These are phyloP conservation scores for Cladosporium sp. DNA, from an alignment of 2,329 filamentous ascomycete species.

Conservation along the genomic window DNA sequence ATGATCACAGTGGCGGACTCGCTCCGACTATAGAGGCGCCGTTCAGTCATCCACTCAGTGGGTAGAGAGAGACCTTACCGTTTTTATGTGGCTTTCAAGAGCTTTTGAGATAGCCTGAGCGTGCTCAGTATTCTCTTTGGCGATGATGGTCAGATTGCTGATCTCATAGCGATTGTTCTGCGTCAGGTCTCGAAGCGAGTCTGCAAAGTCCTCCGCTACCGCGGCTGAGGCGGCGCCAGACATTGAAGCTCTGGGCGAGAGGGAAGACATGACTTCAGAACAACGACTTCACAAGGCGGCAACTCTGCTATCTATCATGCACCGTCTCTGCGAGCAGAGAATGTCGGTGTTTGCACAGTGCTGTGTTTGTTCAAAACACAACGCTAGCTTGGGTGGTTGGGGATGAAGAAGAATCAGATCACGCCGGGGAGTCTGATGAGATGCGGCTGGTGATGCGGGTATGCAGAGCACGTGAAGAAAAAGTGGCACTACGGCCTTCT, in stretches of 20 bases:
- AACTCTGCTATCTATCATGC: constrained; percentile 8
- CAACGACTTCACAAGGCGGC: constrained; percentile 9
- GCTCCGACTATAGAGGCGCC: too few species aligned
- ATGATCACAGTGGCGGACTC: background rate
- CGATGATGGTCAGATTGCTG: constrained; percentile 93
- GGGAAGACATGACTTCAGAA: constrained; percentile 51
- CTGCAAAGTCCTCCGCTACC: constrained; percentile 90
- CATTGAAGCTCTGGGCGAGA: constrained; percentile 29
- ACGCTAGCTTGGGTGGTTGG: background rate
- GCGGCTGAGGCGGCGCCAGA: constrained; percentile 58
- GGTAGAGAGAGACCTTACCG: constrained; percentile 56
- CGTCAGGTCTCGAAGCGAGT: constrained; percentile 84
- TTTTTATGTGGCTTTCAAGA: constrained; percentile 86
- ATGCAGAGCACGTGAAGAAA: constrained; percentile 12
- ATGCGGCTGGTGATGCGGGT: constrained; percentile 5
- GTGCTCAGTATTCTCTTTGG: constrained; percentile 94
- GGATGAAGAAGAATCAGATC: background rate
- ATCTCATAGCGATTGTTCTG: constrained; percentile 92
- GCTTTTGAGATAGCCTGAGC: constrained; percentile 87
- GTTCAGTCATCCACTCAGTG: too few species aligned
- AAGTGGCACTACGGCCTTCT: constrained; percentile 13
- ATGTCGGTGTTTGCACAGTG: background rate
- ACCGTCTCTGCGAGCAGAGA: background rate
- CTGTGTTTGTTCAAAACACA: background rate
- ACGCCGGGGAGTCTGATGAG: constrained; percentile 5